These are phyloP conservation scores for Galerina sulciceps DNA, from an alignment of 768 basidiomycete species.

Conservation along the genomic window DNA sequence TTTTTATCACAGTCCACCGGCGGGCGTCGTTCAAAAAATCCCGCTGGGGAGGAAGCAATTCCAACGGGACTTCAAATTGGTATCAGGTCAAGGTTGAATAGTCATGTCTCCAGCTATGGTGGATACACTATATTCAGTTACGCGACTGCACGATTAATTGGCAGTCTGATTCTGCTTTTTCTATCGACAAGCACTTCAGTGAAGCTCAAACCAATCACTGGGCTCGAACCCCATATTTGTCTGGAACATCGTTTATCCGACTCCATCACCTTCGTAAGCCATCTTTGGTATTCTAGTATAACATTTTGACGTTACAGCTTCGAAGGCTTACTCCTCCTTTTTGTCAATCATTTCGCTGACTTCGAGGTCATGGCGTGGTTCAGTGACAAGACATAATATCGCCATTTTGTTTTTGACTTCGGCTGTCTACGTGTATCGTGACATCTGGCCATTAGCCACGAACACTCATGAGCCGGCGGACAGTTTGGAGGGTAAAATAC, in stretches of 20 bases:
- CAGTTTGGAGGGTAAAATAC: slow-evolving; percentile 40
- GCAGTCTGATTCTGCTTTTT: neutral
- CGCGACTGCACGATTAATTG: slow-evolving; percentile 2
- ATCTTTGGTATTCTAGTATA: no score
- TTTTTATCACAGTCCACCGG: no score
- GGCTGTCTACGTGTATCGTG: slow-evolving; percentile 55
- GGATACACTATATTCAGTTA: slow-evolving; percentile 6
- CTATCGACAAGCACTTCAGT: neutral
- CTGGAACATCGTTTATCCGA: no score
- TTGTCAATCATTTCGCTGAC: slow-evolving; percentile 39
- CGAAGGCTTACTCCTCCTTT: slow-evolving; percentile 41
- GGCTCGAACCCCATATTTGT: no score
- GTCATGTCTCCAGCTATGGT: neutral
- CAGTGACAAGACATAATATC: slow-evolving; percentile 23
- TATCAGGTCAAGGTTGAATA: no score
- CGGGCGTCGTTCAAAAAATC: no score
- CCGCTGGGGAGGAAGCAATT: neutral
- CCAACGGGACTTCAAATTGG: no score
- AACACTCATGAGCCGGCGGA: slow-evolving; percentile 48
- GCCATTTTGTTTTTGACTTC: slow-evolving; percentile 32
- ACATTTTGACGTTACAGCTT: no score
- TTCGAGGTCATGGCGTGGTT: slow-evolving; percentile 30
- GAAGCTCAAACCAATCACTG: no score
- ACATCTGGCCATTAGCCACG: slow-evolving; percentile 59
- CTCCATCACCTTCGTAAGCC: no score